phyloP scores from a whole-genome alignment of 2,329 filamentous ascomycete species.

The Colletotrichum musae region DNA sequence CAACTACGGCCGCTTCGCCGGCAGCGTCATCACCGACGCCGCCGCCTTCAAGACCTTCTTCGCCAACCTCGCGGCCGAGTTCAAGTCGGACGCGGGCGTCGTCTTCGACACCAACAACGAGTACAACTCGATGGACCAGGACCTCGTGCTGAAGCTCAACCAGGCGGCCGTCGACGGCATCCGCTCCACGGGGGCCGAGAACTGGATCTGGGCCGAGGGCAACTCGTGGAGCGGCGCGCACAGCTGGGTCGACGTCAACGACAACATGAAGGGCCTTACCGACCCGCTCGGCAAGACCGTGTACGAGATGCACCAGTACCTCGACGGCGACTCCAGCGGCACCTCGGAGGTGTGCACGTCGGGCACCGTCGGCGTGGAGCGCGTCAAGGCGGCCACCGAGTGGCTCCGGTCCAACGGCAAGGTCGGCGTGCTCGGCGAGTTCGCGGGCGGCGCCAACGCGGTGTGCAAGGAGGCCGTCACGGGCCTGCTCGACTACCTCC shows the following conservation, averaged over 20 bases:
- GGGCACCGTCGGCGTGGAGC: slow-evolving; percentile 63
- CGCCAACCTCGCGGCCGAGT: slow-evolving; percentile 67
- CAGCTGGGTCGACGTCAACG: slow-evolving; percentile 58
- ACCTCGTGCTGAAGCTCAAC: slow-evolving; percentile 72
- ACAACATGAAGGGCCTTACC: slow-evolving; percentile 59
- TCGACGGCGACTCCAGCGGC: slow-evolving; percentile 68
- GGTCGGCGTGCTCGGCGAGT: slow-evolving; percentile 69
- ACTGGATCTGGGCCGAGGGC: slow-evolving; percentile 71
- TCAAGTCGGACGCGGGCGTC: slow-evolving; percentile 67
- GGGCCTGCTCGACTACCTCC: slow-evolving; percentile 66
- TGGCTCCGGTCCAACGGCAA: slow-evolving; percentile 71
- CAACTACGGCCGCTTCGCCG: slow-evolving; percentile 72
- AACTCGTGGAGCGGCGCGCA: slow-evolving; percentile 69
- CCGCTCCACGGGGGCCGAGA: slow-evolving; percentile 70
- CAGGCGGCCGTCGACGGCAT: slow-evolving; percentile 76
- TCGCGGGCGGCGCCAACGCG: slow-evolving; percentile 67
- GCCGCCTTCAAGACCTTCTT: slow-evolving; percentile 70
- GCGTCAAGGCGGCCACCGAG: slow-evolving; percentile 62
- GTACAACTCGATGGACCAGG: slow-evolving; percentile 74
- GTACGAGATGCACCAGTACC: slow-evolving; percentile 74
- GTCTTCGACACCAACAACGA: slow-evolving; percentile 79
- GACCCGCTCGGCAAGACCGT: slow-evolving; percentile 66
- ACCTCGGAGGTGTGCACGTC: slow-evolving; percentile 64
- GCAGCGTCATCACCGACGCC: slow-evolving; percentile 66
- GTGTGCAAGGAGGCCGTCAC: slow-evolving; percentile 66